Base-by-base conservation (phyloP, 2,329 filamentous ascomycete species). In the Scortechinia acanthostroma region DNA sequence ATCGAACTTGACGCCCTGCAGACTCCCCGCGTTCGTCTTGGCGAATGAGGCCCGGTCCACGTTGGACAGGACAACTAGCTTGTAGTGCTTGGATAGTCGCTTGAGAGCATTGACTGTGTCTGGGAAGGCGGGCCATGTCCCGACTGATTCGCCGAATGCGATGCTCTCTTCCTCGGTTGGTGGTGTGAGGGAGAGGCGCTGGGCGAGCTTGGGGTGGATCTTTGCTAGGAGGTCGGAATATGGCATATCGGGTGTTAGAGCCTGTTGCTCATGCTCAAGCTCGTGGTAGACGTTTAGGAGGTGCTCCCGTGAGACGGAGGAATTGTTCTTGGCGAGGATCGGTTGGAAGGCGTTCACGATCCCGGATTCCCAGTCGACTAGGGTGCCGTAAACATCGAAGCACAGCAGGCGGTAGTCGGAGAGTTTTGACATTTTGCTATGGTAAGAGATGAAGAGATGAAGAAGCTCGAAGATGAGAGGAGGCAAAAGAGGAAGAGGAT, bases 341-440 rank as follows among this genome's bases (percentile, higher is more conserved):
- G 75, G 69, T 20, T 60, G 53, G 1, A 89, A 69, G 2, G 74
- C 69, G 2, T 61, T 51, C 44, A 74, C 61, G 46, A 88, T 74
- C 47, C 84, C 84, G n/a, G 66, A 58, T 59, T 89, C 83, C 85
- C 84, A 89, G 67, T 91, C 84, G 48, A 91, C 77, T 3, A 91
- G 73, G 0, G 87, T 91, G 59, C 86, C 86, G 60, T 87, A 91
- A 66, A 86, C 80, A 63, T 91, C 86, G 63, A 91, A 89, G 54
- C 79, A 81, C 43, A 88, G 75, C 48, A 49, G 6, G 6, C 17
- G 10, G 35, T 40, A 40, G 17, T 40, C 35, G 10, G 35, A 40
- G 10, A 40, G 35, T 40, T 40, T 10, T 15, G 35, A 40, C 35
- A 40, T 40, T 30, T 30, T n/a, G n/a, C n/a, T n/a, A n/a, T n/a